Evolutionary conservation across 2,329 filamentous ascomycete genomes (phyloP), one percentile per base, ranked within the genome.

Genomic region (Chaetomiaceae sp.): DNA sequence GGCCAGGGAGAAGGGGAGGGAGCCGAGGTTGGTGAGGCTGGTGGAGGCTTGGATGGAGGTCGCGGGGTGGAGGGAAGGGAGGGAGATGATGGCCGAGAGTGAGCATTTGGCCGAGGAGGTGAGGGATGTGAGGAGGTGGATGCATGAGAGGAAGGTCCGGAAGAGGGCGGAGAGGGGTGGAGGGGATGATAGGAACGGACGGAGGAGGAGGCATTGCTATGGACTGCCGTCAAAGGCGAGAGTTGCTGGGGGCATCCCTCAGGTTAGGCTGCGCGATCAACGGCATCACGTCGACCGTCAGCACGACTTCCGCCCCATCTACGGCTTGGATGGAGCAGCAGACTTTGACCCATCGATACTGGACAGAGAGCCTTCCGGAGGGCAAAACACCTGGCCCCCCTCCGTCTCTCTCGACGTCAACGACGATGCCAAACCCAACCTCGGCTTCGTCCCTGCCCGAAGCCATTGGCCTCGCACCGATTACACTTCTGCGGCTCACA

Each of bases 31-130:
- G 6, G 59, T 66, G 49, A 65, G 65, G 22, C 53, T 76, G 25
- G 63, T 80, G 1, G 71, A 76, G 20, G 68, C 69, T 6, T 80
- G 76, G 75, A 72, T 77, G 42, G 53, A 63, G 5, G 65, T 66
- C 19, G 68, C 71, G 33, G 56, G 44, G 19, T 6, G 29, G 19
- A 12, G 12, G 22, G 51, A 44, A 44, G 49, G 37, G 54, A 19
- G 22, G 25, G 50, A 43, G 44, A 52, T 56, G 38, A 36, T 33
- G 34, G 17, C 3, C 20, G 38, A 56, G 48, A 57, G 47, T 22
- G 49, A 49, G 11, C 33, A 7, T 38, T n/a, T 59, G 34, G 57
- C 45, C 6, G 19, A 17, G 39, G 47, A 55, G 50, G 27, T 58
- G 7, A 43, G 22, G n/a, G 15, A 14, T 15, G 39, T 53, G 20